Base-by-base conservation (phyloP, 2,329 filamentous ascomycete genomes). In the Fusarium oxysporum region DNA sequence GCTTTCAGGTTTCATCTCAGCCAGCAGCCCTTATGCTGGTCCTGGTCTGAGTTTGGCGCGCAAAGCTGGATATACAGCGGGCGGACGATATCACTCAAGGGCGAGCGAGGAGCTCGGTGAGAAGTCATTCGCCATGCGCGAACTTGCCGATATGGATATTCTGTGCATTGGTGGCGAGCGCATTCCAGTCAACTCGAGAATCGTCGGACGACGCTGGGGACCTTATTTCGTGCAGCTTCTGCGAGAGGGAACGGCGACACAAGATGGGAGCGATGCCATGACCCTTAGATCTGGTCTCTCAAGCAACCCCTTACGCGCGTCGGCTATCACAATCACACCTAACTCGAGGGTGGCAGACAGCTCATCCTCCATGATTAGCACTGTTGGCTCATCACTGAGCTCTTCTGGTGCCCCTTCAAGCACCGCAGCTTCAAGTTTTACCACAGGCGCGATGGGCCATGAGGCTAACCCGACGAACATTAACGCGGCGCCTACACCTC, bases 141-240 rank as follows among this genome's bases (percentile, higher is more conserved):
- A 98, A 81, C 85, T 99, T 62, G 89, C 94, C 6, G 96, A 99
- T 77, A 99, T 99, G 96, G 96, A 98, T 78, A 93, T 99, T 65
- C 86, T 98, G 33, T 96, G 96, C 58, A 92, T 97, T 45, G 93
- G 93, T 25, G 96, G 96, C 28, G 96, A 98, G 80, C 90, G 95
- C 23, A 94, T 98, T 74, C 94, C 96, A 0, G 93, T 98, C 74
- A 99, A 97, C 81, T 98, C 96, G 11, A 91, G 95, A 64, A 89
- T 99, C 21, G 88, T 98, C 21, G 92, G 93, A 14, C 90, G 94
- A 33, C 88, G 96, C 79, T 99, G 96, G 96, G 96, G 96, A 0
- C 94, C 95, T 1, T 98, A 97, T 80, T 98, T 99, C 83, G 94
- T 97, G 62, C 94, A 97, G 79, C 87, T 99, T 4, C 86, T 98